A percentile compares a stretch with the other conserved stretches of the same genome.
phyloP scores from a whole-genome alignment of 2,329 filamentous ascomycete species.

The Lachnellula subtilissima region DNA sequence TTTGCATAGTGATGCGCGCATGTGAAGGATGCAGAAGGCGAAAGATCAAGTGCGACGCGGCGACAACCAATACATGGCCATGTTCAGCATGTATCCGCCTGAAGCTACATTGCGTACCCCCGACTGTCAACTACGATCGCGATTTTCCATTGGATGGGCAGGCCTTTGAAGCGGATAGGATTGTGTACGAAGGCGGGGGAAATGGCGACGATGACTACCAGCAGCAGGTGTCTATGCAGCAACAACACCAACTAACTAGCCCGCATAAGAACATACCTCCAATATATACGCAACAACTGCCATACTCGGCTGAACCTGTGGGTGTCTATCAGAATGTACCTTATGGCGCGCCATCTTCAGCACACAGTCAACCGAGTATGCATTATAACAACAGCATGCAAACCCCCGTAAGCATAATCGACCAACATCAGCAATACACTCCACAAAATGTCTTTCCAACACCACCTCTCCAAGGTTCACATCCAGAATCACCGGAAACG shows the following conservation, averaged over 20 bases:
- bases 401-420: conserved; percentile 45
- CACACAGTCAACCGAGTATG: conserved; percentile 42
- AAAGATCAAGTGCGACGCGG: conserved; percentile 98
- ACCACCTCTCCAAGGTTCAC: conserved; percentile 38
- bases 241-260: conserved; percentile 30
- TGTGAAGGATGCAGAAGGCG: conserved; percentile 91
- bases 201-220: conserved; percentile 45
- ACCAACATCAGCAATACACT: conserved; percentile 46
- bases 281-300: conserved; percentile 46
- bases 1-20: conserved; percentile 82
- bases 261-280: conserved; percentile 34
- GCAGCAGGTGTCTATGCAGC: conserved; percentile 49
- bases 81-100: conserved; percentile 89
- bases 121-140: conserved; percentile 39
- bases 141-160: conserved; percentile 26
- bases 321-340: conserved; percentile 35
- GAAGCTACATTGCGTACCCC: conserved; percentile 89
- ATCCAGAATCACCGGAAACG: conserved; percentile 42
- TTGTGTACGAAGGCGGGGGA: conserved; percentile 40
- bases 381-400: conserved; percentile 51
- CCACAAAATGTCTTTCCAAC: conserved; percentile 49
- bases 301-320: conserved; percentile 40
- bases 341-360: conserved; percentile 39
- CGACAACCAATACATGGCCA: conserved; percentile 95
- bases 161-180: conserved; percentile 46